Evolutionary conservation across 2,329 filamentous ascomycete species (phyloP), one percentile per base, ranked within the genome.

Genomic region (Colletotrichum sp.): DNA sequence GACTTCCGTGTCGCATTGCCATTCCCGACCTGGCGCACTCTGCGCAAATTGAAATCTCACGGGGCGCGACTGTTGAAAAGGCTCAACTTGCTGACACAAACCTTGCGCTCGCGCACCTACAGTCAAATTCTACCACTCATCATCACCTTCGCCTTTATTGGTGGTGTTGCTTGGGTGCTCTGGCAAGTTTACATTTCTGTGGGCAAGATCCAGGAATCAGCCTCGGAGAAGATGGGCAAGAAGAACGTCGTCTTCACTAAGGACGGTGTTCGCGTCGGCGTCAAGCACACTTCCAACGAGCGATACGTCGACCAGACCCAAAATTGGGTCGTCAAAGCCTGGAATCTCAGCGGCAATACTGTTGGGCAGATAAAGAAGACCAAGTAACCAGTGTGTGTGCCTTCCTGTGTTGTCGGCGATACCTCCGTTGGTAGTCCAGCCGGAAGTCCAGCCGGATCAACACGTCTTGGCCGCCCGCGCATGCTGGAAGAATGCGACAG

Each of bases 241-340:
- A 94, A 94, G 86, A 94, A 96, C 82, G 90, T 96, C 72, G 88
- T 92, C 55, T 94, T 95, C 84, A 93, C 92, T 52, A 95, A 94
- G 83, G 94, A 95, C 72, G 94, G 94, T 71, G 85, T 95, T 76
- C 90, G 91, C 76, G 93, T 96, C 60, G 92, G 92, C 65, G 90
- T 96, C 77, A 94, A 93, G 85, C 89, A 95, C 76, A 84, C 94
- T 66, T 89, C 90, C 78, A 89, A 90, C 70, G 94, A 96, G 85
- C 91, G 90, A 64, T 95, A 95, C 82, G 91, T 95, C 80, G 94
- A 96, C 80, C 89, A 88, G 80, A 95, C 94, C 21, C 94, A 96
- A 86, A 92, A 89, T 78, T 91, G 89, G 84, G 85, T 93, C 69
- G 91, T 93, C 73, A 93, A 92, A 84, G 91, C 92, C 2, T 93